A percentile compares a stretch with the other conserved stretches of the same genome.
phyloP scores from a whole-genome alignment of 805 yeast genomes.

The Myxozyma vanderwaltii region DNA sequence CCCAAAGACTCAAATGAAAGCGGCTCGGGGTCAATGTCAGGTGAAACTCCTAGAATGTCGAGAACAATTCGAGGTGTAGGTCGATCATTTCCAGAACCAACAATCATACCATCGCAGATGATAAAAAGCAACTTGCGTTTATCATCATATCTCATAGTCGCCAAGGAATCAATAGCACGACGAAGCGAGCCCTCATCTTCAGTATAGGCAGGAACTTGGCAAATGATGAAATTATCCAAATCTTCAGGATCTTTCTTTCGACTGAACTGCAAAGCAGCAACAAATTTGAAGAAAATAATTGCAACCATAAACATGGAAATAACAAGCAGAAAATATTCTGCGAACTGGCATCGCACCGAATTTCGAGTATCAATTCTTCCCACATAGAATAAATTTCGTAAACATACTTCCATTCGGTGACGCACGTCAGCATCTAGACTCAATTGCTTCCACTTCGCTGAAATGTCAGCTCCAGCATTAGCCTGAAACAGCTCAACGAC shows the following conservation, averaged over 20 bases:
- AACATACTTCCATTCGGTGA: conserved; percentile 42
- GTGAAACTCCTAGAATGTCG: conserved; percentile 56
- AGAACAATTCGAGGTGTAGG: conserved; percentile 61
- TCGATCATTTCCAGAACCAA: conserved; percentile 61
- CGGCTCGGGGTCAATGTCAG: conserved; percentile 56
- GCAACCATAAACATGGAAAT: conserved; percentile 45
- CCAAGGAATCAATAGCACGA: conserved; percentile 60
- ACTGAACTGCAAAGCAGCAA: conserved; percentile 48
- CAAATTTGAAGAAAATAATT: conserved; percentile 44
- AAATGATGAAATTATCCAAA: conserved; percentile 45
- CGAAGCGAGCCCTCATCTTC: conserved; percentile 60
- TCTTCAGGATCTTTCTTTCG: conserved; percentile 44
- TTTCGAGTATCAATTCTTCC: conserved; percentile 47
- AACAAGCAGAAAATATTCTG: conserved; percentile 48
- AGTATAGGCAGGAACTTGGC: conserved; percentile 60
- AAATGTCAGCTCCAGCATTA: conserved; percentile 44
- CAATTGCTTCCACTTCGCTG: conserved; percentile 38
- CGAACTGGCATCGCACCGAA: conserved; percentile 46
- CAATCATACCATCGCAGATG: conserved; percentile 63
- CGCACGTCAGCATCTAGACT: conserved; percentile 35
- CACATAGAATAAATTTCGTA: conserved; percentile 46
- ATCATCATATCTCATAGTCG: conserved; percentile 60
- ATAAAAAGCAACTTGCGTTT: conserved; percentile 59
- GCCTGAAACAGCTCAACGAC: conserved; percentile 43
- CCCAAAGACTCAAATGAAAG: conserved; percentile 60